A percentile compares a stretch with the other conserved stretches of the same genome.
phyloP scores from a whole-genome alignment of 306 rosid genomes.

The Quercus aquifolioides region DNA sequence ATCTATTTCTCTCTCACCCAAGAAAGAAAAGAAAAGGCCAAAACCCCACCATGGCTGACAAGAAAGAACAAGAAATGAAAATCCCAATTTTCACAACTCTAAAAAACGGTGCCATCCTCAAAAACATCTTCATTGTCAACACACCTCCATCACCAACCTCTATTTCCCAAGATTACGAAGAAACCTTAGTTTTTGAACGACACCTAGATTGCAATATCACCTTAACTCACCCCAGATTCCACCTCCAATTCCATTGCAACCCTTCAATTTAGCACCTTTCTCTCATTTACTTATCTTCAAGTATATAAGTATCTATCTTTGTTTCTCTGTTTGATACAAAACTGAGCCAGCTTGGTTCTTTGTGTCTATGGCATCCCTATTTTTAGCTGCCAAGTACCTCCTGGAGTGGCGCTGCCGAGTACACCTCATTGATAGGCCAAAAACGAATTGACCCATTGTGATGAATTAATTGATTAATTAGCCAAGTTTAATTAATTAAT shows the following conservation, averaged over 20 bases:
- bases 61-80: slow-evolving; percentile 25
- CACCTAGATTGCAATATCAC: slow-evolving; percentile 69
- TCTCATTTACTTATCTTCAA: slow-evolving; percentile 63
- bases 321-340: neutral
- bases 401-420: no score
- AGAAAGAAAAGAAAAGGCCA: neutral
- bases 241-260: slow-evolving; percentile 56
- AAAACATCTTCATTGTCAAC: slow-evolving; percentile 70
- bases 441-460: no score
- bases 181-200: slow-evolving; percentile 49
- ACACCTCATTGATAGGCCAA: no score
- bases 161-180: slow-evolving; percentile 23
- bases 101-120: slow-evolving; percentile 64
- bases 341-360: no score
- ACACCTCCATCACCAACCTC: slow-evolving; percentile 7
- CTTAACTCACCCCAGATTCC: slow-evolving; percentile 86
- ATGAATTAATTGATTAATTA: no score
- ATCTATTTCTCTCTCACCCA: neutral
- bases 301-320: slow-evolving; percentile 15
- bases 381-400: no score
- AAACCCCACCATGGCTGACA: slow-evolving; percentile 27
- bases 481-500: no score
- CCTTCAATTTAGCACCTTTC: slow-evolving; percentile 47
- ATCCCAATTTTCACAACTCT: slow-evolving; percentile 73
- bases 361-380: no score